Percentiles rank a stretch among this genome's conserved stretches.
These are phyloP conservation scores for Coemansia sp. DNA, from an alignment of 371 early-diverging fungal genomes.

Conservation along the genomic window DNA sequence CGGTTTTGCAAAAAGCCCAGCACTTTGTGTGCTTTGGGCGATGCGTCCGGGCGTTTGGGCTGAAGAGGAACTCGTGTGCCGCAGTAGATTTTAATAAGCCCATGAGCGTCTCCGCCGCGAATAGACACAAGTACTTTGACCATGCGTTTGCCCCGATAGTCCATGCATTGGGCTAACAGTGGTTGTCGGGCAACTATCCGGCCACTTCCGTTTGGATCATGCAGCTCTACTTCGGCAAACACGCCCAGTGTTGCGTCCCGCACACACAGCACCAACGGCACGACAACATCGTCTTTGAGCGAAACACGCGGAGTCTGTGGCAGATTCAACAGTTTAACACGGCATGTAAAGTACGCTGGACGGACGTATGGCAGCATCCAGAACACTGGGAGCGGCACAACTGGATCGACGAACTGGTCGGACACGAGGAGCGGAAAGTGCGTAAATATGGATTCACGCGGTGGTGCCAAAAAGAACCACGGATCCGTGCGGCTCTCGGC, in stretches of 20 bases:
- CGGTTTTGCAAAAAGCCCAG: slow-evolving; percentile 39
- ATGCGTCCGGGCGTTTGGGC: slow-evolving; percentile 27
- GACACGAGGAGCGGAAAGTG: slow-evolving; percentile 43
- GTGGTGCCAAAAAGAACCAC: slow-evolving; percentile 52
- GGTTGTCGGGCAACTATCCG: slow-evolving; percentile 49
- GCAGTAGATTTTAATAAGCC: slow-evolving; percentile 52
- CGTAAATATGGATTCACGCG: slow-evolving; percentile 50
- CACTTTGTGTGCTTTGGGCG: slow-evolving; percentile 33
- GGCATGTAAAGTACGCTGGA: slow-evolving; percentile 45
- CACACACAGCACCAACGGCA: slow-evolving; percentile 48
- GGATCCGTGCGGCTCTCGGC: slow-evolving; percentile 37
- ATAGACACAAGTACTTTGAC: slow-evolving; percentile 48
- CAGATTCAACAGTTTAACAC: slow-evolving; percentile 52
- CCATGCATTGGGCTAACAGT: slow-evolving; percentile 53
- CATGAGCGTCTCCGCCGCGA: slow-evolving; percentile 33
- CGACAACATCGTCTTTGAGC: slow-evolving; percentile 45
- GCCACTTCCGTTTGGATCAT: slow-evolving; percentile 48
- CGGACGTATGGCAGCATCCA: slow-evolving; percentile 55
- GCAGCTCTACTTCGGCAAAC: slow-evolving; percentile 54
- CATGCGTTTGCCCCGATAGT: slow-evolving; percentile 53
- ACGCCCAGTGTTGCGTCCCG: slow-evolving; percentile 40
- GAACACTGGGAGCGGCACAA: slow-evolving; percentile 50
- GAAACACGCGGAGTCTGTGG: slow-evolving; percentile 36
- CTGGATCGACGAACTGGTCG: slow-evolving; percentile 50
- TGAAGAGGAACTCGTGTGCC: slow-evolving; percentile 47